phyloP scores from a whole-genome alignment of 192 early-diverging fungal genomes.

The Blastocladiella britannica region DNA sequence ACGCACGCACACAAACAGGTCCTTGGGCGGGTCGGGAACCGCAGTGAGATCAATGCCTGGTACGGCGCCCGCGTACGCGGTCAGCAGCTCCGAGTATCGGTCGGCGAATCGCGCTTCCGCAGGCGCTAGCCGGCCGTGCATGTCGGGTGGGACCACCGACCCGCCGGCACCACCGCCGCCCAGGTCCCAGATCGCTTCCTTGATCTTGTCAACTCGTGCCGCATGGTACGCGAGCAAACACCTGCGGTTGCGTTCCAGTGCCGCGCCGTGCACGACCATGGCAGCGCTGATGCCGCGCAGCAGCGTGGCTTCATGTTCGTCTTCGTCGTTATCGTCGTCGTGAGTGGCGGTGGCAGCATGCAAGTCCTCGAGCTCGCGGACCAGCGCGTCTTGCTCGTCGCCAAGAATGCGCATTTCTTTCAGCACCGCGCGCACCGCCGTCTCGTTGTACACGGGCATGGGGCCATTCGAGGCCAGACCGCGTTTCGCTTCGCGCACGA shows the following conservation, averaged over 20 bases:
- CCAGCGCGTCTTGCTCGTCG: constrained; percentile 24
- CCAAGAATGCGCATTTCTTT: constrained; percentile 52
- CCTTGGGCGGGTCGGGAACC: constrained; percentile 61
- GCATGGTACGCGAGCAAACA: constrained; percentile 74
- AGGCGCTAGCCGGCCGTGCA: constrained; percentile 10
- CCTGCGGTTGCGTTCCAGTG: constrained; percentile 60
- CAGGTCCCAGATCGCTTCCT: constrained; percentile 44
- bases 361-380: no score
- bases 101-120: constrained; percentile 39
- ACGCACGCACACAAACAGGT: constrained; percentile 78
- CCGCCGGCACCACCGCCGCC: constrained; percentile 22
- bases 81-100: constrained; percentile 42
- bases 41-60: constrained; percentile 54
- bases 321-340: constrained; percentile 5
- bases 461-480: constrained; percentile 25
- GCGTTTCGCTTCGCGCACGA: constrained; percentile 62
- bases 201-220: constrained; percentile 41
- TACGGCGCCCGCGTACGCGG: constrained; percentile 38
- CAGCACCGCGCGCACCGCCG: constrained; percentile 53
- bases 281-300: neutral
- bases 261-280: constrained; percentile 32
- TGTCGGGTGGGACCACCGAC: constrained; percentile 11
- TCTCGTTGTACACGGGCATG: constrained; percentile 59
- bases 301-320: neutral
- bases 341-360: constrained; percentile 1